These are phyloP conservation scores for Chrysanthemum seticuspe DNA, from an alignment of 129 eudicot genomes.

Conservation along the genomic window DNA sequence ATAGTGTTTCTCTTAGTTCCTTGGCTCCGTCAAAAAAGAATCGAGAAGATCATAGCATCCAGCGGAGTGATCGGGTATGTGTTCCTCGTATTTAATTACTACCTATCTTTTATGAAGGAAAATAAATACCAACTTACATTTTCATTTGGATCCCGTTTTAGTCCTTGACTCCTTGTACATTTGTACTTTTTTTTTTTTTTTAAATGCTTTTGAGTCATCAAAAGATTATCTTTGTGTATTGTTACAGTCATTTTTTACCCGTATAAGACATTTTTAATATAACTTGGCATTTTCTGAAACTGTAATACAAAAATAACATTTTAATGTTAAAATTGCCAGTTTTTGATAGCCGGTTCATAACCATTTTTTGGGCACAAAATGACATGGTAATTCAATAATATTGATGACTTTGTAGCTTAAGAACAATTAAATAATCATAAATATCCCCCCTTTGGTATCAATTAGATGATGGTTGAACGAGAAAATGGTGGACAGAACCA, in stretches of 20 bases:
- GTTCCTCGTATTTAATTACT: conserved; percentile 19
- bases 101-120: neutral
- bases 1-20: conserved; percentile 28
- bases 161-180: neutral
- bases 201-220: too few relatives aligned
- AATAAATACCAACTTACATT: conserved; percentile 14
- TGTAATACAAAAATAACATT: neutral
- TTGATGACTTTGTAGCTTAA: too few relatives aligned
- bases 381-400: too few relatives aligned
- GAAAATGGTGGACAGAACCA: conserved; percentile 34
- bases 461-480: conserved; percentile 48
- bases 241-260: too few relatives aligned
- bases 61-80: conserved; percentile 81
- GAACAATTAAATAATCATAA: neutral
- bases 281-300: conserved; percentile 7
- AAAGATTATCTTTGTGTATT: too few relatives aligned
- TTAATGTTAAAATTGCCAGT: too few relatives aligned
- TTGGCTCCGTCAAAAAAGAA: conserved; percentile 49
- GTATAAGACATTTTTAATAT: too few relatives aligned
- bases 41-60: conserved; percentile 57
- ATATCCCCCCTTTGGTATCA: neutral
- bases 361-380: too few relatives aligned
- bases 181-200: too few relatives aligned
- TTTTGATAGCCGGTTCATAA: too few relatives aligned
- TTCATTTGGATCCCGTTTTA: conserved; percentile 2